Evolutionary conservation across 805 yeast species (phyloP).

Genomic region (Blastobotrys terrestris): DNA sequence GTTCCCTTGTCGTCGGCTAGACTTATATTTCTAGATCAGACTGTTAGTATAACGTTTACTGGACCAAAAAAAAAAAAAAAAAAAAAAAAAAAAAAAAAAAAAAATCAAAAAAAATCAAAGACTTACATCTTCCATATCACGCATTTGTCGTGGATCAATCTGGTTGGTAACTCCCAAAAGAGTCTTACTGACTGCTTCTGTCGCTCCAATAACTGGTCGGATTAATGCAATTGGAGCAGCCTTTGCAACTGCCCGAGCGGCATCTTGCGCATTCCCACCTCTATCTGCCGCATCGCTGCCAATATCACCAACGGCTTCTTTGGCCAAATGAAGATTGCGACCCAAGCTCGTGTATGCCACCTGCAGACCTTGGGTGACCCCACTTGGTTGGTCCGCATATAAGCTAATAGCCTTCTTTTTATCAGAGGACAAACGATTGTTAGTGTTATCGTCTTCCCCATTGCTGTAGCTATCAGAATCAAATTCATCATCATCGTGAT

Average conservation of each 20-base stretch:
- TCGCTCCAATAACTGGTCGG: constrained; percentile 85
- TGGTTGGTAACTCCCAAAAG: constrained; percentile 79
- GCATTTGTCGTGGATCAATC: constrained; percentile 40
- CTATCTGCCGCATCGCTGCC: constrained; percentile 52
- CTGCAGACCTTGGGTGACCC: constrained; percentile 62
- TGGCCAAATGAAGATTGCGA: constrained; percentile 59
- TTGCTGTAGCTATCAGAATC: constrained; percentile 2
- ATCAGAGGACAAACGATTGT: neutral
- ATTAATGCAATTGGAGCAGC: constrained; percentile 77
- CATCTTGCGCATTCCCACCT: constrained; percentile 53
- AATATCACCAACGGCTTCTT: constrained; percentile 53
- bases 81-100: neutral
- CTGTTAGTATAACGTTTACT: neutral
- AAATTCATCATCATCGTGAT: constrained; percentile 11
- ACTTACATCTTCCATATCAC: constrained; percentile 20
- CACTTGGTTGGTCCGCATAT: constrained; percentile 79
- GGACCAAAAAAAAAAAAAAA: neutral
- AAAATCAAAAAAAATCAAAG: neutral
- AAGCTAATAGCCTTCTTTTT: constrained; percentile 44
- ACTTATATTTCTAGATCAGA: constrained; percentile 6
- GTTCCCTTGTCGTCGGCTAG: neutral
- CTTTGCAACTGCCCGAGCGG: constrained; percentile 59
- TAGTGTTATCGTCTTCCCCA: constrained; percentile 16
- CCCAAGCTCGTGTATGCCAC: constrained; percentile 73
- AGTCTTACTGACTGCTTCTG: constrained; percentile 81